Base-by-base conservation (phyloP, 768 basidiomycete species). In the Boletus rubroflammeus region DNA sequence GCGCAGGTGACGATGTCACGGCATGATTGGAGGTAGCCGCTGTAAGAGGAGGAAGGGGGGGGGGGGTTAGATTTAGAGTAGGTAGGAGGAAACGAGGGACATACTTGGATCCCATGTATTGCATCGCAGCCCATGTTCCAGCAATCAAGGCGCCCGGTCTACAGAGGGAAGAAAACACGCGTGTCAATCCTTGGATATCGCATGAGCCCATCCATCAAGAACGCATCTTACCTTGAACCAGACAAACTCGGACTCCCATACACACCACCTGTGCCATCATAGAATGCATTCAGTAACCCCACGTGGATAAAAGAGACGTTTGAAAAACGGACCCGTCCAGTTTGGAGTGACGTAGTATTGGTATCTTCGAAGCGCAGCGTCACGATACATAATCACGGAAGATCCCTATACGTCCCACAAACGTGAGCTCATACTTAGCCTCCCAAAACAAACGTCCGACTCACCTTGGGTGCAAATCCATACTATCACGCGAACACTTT, bases 61-160 rank as follows among this genome's bases (percentile, higher is more conserved):
- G 26, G 26, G 26, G 10, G 38, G 21, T 26, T 50, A 41, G 10
- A 14, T 41, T 23, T 35, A 39, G 31, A 52, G 26, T 0, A 8
- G 28, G 38, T 9, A 34, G 1, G 4, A 41, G 7, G 38, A 31
- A 42, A 19, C 15, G 38, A 11, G 50, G 36, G 19, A 77, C 86
- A 48, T 65, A 93, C 91, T 87, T 79, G 55, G 85, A 78, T 28
- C 96, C 96, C 75, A 98, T 87, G 68, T 91, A 84, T 58, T 96
- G 89, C 85, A 99, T 87, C 2, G 93, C 93, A 7, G 96, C 96
- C 93, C 94, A 99, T 28, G 93, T 86, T 43, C 91, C 96, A 25
- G 96, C 96, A 55, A 99, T 87, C 56, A 98, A 74, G 0, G 94
- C 85, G 6, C 96, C 97, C 0, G 95, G 91, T 36, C 95, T 92